Percentiles rank a stretch among this genome's conserved stretches.
Conservation (phyloP, 805 yeast genomes). For the Sungouiozyma intestinalis region DNA sequence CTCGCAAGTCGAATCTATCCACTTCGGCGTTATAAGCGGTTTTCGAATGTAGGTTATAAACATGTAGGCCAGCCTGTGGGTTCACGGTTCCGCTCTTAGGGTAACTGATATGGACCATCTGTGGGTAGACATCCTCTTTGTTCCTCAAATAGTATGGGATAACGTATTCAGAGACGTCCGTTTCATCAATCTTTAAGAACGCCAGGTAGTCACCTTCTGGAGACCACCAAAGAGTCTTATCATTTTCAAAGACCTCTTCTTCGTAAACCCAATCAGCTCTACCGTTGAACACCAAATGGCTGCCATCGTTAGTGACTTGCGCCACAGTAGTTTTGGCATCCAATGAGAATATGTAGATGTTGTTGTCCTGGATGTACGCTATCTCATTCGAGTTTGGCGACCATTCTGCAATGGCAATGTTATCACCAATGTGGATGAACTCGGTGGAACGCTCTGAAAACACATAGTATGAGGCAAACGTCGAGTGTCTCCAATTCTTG, state of each 20-base stretch:
- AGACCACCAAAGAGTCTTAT: constrained; percentile 81
- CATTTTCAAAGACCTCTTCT: constrained; percentile 71
- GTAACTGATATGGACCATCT: constrained; percentile 51
- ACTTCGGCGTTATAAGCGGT: constrained; percentile 34
- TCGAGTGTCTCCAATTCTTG: constrained; percentile 49
- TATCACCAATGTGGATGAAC: constrained; percentile 24
- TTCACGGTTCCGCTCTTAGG: constrained; percentile 79
- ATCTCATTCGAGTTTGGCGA: constrained; percentile 59
- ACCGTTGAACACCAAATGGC: constrained; percentile 65
- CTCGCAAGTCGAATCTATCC: constrained; percentile 28
- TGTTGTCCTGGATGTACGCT: constrained; percentile 59
- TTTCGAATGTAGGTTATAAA: constrained; percentile 31
- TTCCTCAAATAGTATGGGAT: constrained; percentile 65
- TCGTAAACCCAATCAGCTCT: constrained; percentile 94
- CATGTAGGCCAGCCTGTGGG: constrained; percentile 49
- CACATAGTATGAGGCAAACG: constrained; percentile 35
- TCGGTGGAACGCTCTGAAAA: constrained; percentile 25
- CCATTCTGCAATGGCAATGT: constrained; percentile 48
- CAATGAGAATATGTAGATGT: constrained; percentile 48
- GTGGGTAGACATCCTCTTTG: constrained; percentile 48
- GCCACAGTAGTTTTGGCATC: constrained; percentile 19
- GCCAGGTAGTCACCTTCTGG: constrained; percentile 57
- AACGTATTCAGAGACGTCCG: constrained; percentile 59
- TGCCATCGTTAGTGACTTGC: constrained; percentile 63
- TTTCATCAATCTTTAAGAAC: constrained; percentile 60